A percentile compares a stretch with the other conserved stretches of the same genome.
These are phyloP conservation scores for Pharus latifolius DNA, from an alignment of 176 grass and related monocot genomes.

Conservation along the genomic window DNA sequence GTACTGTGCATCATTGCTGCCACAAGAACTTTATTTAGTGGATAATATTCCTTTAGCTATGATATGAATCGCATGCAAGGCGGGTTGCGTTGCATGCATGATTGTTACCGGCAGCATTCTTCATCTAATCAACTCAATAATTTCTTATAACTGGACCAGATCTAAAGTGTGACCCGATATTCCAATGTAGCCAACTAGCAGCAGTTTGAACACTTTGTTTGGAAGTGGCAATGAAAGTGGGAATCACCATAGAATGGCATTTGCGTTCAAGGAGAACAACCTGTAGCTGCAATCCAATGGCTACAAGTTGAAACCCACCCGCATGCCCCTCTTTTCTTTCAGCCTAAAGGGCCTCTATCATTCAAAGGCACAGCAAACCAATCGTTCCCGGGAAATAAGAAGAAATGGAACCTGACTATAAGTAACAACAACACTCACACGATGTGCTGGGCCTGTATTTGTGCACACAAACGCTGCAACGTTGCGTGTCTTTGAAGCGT, in stretches of 20 bases:
- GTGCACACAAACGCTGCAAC: not conserved
- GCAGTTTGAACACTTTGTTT: not conserved
- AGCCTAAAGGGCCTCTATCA: too few species aligned
- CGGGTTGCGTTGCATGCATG: slow-evolving; percentile 1
- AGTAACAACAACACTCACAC: not conserved
- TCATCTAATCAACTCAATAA: not conserved
- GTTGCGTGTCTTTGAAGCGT: not conserved
- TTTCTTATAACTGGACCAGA: not conserved
- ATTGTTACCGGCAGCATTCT: not conserved
- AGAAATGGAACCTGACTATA: too few species aligned
- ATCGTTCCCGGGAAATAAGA: not conserved
- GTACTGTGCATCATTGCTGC: not conserved
- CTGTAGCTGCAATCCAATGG: too few species aligned
- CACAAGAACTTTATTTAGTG: not conserved
- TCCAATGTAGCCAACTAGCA: slow-evolving; percentile 15
- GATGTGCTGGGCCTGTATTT: not conserved
- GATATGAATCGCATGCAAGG: slow-evolving; percentile 15
- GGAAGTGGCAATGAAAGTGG: not conserved
- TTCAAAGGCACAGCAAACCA: too few species aligned
- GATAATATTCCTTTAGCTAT: not conserved
- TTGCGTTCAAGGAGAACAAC: too few species aligned
- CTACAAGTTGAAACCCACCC: too few species aligned
- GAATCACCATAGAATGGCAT: too few species aligned
- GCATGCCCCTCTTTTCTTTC: too few species aligned
- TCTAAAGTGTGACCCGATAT: not conserved